These are phyloP conservation scores for Musa balbisiana DNA, from an alignment of 202 grass and related monocot genomes.

Conservation along the genomic window DNA sequence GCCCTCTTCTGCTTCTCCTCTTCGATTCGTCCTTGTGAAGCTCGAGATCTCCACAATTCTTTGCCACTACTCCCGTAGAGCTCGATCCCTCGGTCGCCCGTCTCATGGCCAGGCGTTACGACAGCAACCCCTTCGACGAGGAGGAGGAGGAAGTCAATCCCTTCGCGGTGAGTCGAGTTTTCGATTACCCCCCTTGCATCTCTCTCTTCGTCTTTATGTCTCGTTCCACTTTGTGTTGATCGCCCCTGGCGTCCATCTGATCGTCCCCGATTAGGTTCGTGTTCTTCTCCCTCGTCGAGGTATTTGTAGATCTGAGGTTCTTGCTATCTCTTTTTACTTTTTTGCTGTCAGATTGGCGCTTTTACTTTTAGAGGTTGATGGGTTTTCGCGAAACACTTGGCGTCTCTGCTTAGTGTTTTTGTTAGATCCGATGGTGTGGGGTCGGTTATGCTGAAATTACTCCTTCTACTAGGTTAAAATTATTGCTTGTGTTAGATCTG, in stretches of 20 bases:
- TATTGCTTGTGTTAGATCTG: background rate
- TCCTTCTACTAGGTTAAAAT: background rate
- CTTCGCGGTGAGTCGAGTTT: conserved; percentile 54
- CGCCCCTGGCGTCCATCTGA: background rate
- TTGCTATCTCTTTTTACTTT: background rate
- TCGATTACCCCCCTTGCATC: background rate
- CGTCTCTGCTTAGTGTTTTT: background rate
- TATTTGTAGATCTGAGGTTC: background rate
- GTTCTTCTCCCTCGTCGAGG: background rate
- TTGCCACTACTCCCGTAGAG: too few relatives aligned
- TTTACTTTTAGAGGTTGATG: background rate
- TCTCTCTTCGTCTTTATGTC: background rate
- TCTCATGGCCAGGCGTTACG: conserved; percentile 79
- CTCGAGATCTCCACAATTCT: too few relatives aligned
- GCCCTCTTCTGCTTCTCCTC: background rate
- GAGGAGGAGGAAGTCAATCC: conserved; percentile 96
- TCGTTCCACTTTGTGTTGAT: conserved; percentile 9
- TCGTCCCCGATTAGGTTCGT: conserved; percentile 25
- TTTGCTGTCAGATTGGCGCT: background rate
- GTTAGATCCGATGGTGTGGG: background rate
- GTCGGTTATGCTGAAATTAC: background rate
- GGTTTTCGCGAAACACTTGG: background rate
- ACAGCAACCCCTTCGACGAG: conserved; percentile 91
- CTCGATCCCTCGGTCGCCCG: background rate
- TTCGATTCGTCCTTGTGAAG: too few relatives aligned